These are phyloP conservation scores for Nakazawaea pomicola DNA, from an alignment of 805 yeast species.

Conservation along the genomic window DNA sequence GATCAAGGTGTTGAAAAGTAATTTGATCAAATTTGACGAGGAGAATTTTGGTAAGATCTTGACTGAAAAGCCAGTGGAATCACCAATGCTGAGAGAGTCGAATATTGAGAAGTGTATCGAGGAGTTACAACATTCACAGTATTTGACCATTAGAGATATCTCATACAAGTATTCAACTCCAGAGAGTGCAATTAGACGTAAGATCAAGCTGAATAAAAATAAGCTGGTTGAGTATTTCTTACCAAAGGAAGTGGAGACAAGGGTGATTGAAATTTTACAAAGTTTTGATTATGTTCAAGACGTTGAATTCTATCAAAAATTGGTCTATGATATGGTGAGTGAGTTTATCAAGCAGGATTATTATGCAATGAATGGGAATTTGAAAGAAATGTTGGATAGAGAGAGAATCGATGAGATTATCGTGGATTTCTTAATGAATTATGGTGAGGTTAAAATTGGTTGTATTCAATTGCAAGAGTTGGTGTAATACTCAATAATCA, in stretches of 20 bases:
- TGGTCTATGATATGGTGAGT: constrained; percentile 5
- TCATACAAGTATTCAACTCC: not conserved
- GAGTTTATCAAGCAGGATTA: constrained; percentile 9
- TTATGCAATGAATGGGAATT: not conserved
- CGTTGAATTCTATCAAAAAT: not conserved
- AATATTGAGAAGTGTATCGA: constrained; percentile 6
- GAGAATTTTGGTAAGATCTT: not conserved
- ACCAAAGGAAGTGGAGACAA: not conserved
- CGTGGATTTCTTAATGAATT: constrained; percentile 6
- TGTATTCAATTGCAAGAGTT: constrained; percentile 17
- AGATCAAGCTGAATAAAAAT: not conserved
- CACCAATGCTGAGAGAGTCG: not conserved
- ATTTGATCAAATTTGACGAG: constrained; percentile 7
- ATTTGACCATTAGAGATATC: constrained; percentile 1
- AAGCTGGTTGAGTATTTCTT: constrained; percentile 5
- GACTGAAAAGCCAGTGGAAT: constrained; percentile 1
- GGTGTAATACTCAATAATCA: not conserved
- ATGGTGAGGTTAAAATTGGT: constrained; percentile 4
- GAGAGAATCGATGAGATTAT: constrained; percentile 11
- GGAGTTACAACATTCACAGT: constrained; percentile 1
- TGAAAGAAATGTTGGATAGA: constrained; percentile 8
- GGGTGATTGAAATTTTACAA: constrained; percentile 4
- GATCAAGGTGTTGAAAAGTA: constrained; percentile 2
- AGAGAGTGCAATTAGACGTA: constrained; percentile 10
- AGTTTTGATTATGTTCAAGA: constrained; percentile 1